Base-by-base conservation (phyloP, 495 filamentous ascomycete species). In the Xylaria nigripes region DNA sequence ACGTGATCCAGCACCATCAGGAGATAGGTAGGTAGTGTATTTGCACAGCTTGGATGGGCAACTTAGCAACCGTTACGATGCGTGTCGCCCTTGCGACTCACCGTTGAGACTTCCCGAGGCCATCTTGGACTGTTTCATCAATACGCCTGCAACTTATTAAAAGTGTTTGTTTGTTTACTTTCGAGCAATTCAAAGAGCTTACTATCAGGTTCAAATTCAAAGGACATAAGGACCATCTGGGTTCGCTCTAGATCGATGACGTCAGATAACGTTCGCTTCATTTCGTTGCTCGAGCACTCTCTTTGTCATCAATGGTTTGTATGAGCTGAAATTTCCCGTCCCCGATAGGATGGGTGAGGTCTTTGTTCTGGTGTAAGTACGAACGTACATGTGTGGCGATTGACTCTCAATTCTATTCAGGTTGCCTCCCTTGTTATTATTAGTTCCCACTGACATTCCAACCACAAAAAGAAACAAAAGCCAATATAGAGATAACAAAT, bases 61-160 rank as follows among this genome's bases (percentile, higher is more conserved):
- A 29, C 27, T 29, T 29, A 29, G 27, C 27, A 4, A 29, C 27
- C 27, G 27, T 29, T 29, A n/a, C 9, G 27, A 29, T 29, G 9
- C 9, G 9, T 9, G 27, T 18, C 5, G 18, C 8, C 8, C 36
- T n/a, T 25, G 36, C 19, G 36, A 8, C 54, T 45, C 45, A 51
- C 54, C 54, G 19, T 57, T 57, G 29, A 57, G 54, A n/a, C 54
- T 56, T 40, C 48, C 42, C 12, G 54, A 51, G 46, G 48, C 54
- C 54, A 57, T 57, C 21, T 43, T 48, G 19, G 13, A 13, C 25
- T 29, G 16, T 34, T 4, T 4, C 12, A 13, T 7, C 4, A 29
- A 29, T 29, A 34, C 12, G 32, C 32, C 32, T 15, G 32, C 13
- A 4, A 7, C 32, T 34, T 34, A n/a, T n/a, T n/a, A n/a, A n/a